Evolutionary conservation across 176 grass and related monocot genomes (phyloP).

Genomic region (Alopecurus myosuroides): DNA sequence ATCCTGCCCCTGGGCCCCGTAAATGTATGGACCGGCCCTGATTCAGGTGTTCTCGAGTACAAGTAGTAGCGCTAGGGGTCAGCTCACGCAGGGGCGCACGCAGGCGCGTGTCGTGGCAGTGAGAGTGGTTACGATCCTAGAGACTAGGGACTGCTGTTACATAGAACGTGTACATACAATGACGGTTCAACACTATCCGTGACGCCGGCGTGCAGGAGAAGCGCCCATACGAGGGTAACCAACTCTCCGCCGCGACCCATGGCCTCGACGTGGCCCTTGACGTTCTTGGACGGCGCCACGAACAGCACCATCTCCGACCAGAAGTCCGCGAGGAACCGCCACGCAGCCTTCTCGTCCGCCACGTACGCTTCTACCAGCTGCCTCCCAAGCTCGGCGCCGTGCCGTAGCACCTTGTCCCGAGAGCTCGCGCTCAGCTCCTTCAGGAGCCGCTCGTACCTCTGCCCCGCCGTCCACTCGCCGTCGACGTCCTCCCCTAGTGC

Average conservation of each 20-base stretch:
- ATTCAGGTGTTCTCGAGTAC: no score
- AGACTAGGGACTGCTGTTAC: no score
- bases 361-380: background rate
- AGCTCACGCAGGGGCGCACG: no score
- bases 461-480: background rate
- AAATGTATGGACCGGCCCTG: no score
- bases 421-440: background rate
- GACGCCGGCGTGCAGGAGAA: conserved; percentile 39
- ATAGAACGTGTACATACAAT: no score
- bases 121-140: no score
- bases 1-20: no score
- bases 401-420: conserved; percentile 4
- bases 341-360: background rate
- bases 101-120: no score
- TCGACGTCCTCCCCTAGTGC: background rate
- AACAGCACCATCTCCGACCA: conserved; percentile 37
- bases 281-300: conserved; percentile 27
- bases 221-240: conserved; percentile 33
- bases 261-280: conserved; percentile 26
- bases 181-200: no score
- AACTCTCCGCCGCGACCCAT: conserved; percentile 39
- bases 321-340: conserved; percentile 20
- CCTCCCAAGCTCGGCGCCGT: background rate
- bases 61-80: no score
- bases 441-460: background rate